These are phyloP conservation scores for Taphrina deformans DNA, from an alignment of 1,139 yeast genomes.

Conservation along the genomic window DNA sequence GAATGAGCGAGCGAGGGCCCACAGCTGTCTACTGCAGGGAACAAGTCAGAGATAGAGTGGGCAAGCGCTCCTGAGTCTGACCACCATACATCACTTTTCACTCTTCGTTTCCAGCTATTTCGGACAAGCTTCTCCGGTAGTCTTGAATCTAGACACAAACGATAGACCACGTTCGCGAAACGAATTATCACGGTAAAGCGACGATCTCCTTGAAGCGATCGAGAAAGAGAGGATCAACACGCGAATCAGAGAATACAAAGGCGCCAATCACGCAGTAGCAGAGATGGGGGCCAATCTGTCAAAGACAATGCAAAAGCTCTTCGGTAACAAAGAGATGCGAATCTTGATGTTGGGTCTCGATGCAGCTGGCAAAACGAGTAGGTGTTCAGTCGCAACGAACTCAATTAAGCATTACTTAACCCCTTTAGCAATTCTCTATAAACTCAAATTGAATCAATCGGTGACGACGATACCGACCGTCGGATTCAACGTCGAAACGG, in stretches of 20 bases:
- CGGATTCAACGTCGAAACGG: constrained; percentile 92
- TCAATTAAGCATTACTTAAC: background rate
- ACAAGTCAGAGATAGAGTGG: constrained; percentile 2
- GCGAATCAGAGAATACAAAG: background rate
- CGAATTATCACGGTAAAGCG: background rate
- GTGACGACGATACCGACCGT: constrained; percentile 89
- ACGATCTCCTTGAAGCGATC: background rate
- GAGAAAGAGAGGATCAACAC: background rate
- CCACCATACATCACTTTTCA: background rate
- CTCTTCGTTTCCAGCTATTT: background rate
- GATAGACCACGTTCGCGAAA: background rate
- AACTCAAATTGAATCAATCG: constrained; percentile 70
- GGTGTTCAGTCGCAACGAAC: constrained; percentile 39
- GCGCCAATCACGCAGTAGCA: background rate
- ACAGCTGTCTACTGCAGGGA: background rate
- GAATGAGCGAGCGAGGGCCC: background rate
- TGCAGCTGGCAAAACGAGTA: constrained; percentile 86
- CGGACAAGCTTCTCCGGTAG: background rate
- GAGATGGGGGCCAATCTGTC: constrained; percentile 32
- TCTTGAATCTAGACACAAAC: background rate
- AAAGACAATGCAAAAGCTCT: constrained; percentile 48
- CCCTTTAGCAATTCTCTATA: constrained; percentile 57
- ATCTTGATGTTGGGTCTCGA: constrained; percentile 89
- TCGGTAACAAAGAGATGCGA: constrained; percentile 51
- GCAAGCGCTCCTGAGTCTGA: constrained; percentile 2